phyloP scores from a whole-genome alignment of 2,329 filamentous ascomycete genomes.

The Arthroderma sp. region DNA sequence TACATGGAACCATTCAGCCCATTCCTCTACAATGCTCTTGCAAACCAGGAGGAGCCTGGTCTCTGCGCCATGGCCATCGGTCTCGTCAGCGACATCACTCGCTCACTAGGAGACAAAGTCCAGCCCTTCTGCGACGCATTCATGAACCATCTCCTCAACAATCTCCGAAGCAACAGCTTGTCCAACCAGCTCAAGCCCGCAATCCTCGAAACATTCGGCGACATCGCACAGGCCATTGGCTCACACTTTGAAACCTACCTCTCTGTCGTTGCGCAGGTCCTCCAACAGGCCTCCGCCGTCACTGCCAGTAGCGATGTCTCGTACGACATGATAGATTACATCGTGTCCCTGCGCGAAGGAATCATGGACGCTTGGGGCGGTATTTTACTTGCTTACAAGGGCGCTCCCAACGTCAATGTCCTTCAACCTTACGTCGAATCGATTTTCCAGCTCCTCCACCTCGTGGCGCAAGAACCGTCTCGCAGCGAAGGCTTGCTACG shows the following conservation, averaged over 20 bases:
- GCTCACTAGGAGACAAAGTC: constrained; percentile 77
- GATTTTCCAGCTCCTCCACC: constrained; percentile 77
- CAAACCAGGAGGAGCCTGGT: constrained; percentile 88
- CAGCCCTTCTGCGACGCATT: constrained; percentile 94
- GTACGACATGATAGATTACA: constrained; percentile 94
- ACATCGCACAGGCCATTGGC: constrained; percentile 89
- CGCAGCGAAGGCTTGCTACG: constrained; percentile 85
- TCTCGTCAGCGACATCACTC: constrained; percentile 88
- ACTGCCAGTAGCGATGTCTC: constrained; percentile 66
- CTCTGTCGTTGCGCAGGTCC: constrained; percentile 78
- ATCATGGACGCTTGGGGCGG: constrained; percentile 99
- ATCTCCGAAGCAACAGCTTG: constrained; percentile 74
- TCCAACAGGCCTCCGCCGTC: constrained; percentile 83
- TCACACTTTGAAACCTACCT: constrained; percentile 89
- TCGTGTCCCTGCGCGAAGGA: constrained; percentile 85
- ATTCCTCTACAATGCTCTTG: constrained; percentile 85
- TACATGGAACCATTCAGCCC: constrained; percentile 95
- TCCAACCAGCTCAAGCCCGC: constrained; percentile 97
- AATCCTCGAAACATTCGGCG: constrained; percentile 94
- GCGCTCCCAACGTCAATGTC: constrained; percentile 46
- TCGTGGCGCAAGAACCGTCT: constrained; percentile 69
- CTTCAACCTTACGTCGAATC: constrained; percentile 68
- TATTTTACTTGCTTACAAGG: constrained; percentile 88
- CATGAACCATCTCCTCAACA: constrained; percentile 95
- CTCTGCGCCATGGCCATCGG: constrained; percentile 96